A percentile compares a stretch with the other conserved stretches of the same genome.
These are phyloP conservation scores for Penicillium paradoxum DNA, from an alignment of 495 filamentous ascomycete species.

Conservation along the genomic window DNA sequence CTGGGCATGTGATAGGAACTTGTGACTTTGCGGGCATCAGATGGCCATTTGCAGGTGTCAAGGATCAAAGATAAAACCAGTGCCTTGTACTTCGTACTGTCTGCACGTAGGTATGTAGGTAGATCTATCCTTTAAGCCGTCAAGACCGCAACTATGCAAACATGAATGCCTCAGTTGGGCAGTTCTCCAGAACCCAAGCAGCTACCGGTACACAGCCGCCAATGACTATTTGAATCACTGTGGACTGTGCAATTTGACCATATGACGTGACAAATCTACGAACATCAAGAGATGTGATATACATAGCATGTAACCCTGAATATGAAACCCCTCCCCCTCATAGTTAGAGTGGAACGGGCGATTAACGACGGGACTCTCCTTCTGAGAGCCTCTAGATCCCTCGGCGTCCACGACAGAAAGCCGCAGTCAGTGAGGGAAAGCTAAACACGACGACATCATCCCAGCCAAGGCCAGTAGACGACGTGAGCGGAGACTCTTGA, in stretches of 20 bases:
- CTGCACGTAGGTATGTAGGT: too few species aligned
- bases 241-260: too few species aligned
- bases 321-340: conserved; percentile 50
- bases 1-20: conserved; percentile 8
- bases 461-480: conserved; percentile 28
- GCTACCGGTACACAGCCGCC: too few species aligned
- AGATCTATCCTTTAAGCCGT: too few species aligned
- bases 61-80: too few species aligned
- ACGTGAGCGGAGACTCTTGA: conserved; percentile 47
- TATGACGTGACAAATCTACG: neutral
- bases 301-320: conserved; percentile 44
- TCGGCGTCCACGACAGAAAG: conserved; percentile 47
- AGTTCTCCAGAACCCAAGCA: too few species aligned
- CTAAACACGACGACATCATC: conserved; percentile 43
- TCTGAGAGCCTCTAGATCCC: conserved; percentile 41
- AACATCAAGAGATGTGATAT: neutral
- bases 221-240: too few species aligned
- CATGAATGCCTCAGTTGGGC: too few species aligned
- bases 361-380: conserved; percentile 54
- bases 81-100: too few species aligned
- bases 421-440: conserved; percentile 42
- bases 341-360: conserved; percentile 49
- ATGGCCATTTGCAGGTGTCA: too few species aligned
- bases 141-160: too few species aligned
- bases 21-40: neutral